These are phyloP conservation scores for Huntiella abstrusa DNA, from an alignment of 2,329 filamentous ascomycete genomes.

Conservation along the genomic window DNA sequence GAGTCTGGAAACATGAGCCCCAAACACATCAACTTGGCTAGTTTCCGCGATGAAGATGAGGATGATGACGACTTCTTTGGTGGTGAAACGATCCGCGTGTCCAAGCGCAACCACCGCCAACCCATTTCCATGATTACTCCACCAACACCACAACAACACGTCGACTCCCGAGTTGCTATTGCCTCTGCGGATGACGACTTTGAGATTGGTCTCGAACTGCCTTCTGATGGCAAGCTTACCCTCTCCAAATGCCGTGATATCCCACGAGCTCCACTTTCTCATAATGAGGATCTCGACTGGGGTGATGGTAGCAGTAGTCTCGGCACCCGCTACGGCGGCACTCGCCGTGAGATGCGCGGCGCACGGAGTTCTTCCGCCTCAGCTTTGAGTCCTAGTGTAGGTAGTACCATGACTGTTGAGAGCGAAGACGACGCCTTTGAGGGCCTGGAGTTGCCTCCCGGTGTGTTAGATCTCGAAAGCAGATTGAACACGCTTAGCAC, in stretches of 20 bases:
- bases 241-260: slow-evolving; percentile 43
- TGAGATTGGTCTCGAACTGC: slow-evolving; percentile 54
- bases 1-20: slow-evolving; percentile 1
- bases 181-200: slow-evolving; percentile 41
- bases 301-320: slow-evolving; percentile 86
- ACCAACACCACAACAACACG: slow-evolving; percentile 30
- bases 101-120: slow-evolving; percentile 38
- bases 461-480: slow-evolving; percentile 66
- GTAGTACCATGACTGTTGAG: slow-evolving; percentile 77
- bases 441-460: slow-evolving; percentile 68
- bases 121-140: slow-evolving; percentile 35
- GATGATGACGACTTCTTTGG: slow-evolving; percentile 45
- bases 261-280: slow-evolving; percentile 31
- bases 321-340: slow-evolving; percentile 77
- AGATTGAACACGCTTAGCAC: slow-evolving; percentile 42
- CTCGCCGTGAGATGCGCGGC: slow-evolving; percentile 58
- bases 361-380: slow-evolving; percentile 74
- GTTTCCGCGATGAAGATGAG: slow-evolving; percentile 42
- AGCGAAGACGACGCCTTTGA: slow-evolving; percentile 88
- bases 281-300: slow-evolving; percentile 75
- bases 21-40: slow-evolving; percentile 34
- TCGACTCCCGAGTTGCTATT: slow-evolving; percentile 4
- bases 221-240: slow-evolving; percentile 44
- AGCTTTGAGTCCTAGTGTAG: slow-evolving; percentile 77
- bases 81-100: slow-evolving; percentile 50